Base-by-base conservation (phyloP, 257 asterid genomes). In the Jasminum sambac region DNA sequence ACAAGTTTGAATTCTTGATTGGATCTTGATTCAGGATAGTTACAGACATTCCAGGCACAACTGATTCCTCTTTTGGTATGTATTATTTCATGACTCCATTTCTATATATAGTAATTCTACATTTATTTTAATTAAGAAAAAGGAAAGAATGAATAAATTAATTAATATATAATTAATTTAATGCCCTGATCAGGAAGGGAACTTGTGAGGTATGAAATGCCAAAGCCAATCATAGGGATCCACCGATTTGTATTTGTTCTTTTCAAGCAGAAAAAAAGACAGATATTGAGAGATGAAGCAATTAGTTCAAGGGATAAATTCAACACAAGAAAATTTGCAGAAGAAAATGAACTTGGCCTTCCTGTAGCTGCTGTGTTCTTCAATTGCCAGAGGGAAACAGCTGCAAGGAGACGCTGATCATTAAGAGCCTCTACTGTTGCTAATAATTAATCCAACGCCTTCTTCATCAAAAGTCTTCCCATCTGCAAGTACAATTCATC, bases 341-440 rank as follows among this genome's bases (percentile, higher is more conserved):
- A 81, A 9, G 90, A 88, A 10, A 78, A 92, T 26, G 95, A 83
- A 1, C 75, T 92, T 37, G 96, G 88, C 5, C 83, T 79, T 67
- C 96, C 96, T 0, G 96, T 92, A 5, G 79, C 92, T 16, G 96
- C 96, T 21, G 86, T 90, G n/a, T 92, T 76, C 95, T 92, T 86
- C 95, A 92, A 88, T 42, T 90, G 95, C 88, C 96, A 92, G 80
- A 88, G 98, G 62, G 96, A 92, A 82, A 90, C 96, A 0, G 98
- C 98, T 2, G 87, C 98, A 0, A 84, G 96, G 77, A 83, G 78
- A 34, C 96, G 95, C 67, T 85, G 50, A 43, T 9, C 50, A 43
- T n/a, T 42, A 5, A 46, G 21, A 46, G n/a, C n/a, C n/a, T n/a
- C n/a, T n/a, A n/a, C n/a, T n/a, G n/a, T n/a, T n/a, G n/a, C n/a